Conservation (phyloP, 257 asterid genomes). For the Solanum infundibuliforme region DNA sequence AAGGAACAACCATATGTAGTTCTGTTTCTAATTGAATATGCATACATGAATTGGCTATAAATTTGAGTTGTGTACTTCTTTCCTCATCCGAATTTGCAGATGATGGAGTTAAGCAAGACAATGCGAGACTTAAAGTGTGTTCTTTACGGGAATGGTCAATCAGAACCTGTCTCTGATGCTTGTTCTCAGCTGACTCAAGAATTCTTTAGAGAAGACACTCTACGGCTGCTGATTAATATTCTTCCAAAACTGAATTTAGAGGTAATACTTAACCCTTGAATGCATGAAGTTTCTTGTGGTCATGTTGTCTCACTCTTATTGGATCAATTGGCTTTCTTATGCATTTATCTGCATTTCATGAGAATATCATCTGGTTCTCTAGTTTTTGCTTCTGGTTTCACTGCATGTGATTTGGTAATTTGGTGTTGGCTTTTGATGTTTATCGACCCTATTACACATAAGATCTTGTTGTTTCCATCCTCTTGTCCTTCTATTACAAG, state of each 20-base stretch:
- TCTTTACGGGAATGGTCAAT: constrained; percentile 52
- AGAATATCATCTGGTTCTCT: not conserved
- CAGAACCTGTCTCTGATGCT: constrained; percentile 51
- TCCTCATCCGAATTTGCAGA: constrained; percentile 10
- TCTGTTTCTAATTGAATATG: not conserved
- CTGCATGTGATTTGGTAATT: not conserved
- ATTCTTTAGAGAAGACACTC: constrained; percentile 50
- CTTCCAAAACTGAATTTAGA: constrained; percentile 52
- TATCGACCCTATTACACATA: not conserved
- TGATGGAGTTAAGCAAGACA: constrained; percentile 38
- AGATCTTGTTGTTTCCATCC: not conserved
- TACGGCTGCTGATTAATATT: constrained; percentile 43
- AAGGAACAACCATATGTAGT: not conserved
- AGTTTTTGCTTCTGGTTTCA: not conserved
- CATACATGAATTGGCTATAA: not conserved
- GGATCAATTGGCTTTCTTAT: not conserved
- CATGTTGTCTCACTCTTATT: not conserved
- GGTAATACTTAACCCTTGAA: constrained; percentile 19
- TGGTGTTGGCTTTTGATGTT: not conserved
- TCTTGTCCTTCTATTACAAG: not conserved
- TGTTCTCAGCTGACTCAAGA: constrained; percentile 61
- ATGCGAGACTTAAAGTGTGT: constrained; percentile 46
- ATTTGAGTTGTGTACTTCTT: not conserved
- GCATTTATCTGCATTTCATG: not conserved
- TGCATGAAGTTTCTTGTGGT: not conserved